Evolutionary conservation across 208 protist genomes (phyloP).

Genomic region (Herpetomonas tarakana): DNA sequence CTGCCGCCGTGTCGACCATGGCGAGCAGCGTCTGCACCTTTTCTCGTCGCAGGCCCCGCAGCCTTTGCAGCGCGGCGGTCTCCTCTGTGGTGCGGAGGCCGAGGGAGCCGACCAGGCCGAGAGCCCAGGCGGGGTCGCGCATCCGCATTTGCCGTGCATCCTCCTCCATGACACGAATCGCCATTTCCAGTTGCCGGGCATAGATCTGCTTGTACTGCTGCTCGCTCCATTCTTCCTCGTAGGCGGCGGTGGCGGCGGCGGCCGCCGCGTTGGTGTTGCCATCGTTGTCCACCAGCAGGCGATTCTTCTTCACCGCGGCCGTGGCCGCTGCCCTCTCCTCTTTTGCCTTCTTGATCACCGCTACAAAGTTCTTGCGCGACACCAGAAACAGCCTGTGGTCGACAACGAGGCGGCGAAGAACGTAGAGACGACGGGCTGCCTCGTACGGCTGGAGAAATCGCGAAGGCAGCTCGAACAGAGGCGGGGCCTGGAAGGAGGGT

Average conservation of each 20-base stretch:
- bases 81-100: not conserved
- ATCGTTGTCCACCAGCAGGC: not conserved
- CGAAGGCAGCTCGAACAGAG: conserved; percentile 19
- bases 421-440: conserved; percentile 40
- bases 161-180: conserved; percentile 25
- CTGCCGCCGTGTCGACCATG: not conserved
- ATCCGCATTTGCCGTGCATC: conserved; percentile 1
- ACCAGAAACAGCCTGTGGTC: conserved; percentile 19
- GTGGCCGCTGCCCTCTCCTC: too few species aligned
- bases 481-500: conserved; percentile 6
- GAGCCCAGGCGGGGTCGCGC: not conserved
- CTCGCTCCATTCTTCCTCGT: not conserved
- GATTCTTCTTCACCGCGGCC: conserved; percentile 3
- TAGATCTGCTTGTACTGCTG: not conserved
- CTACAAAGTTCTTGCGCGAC: not conserved
- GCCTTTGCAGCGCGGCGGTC: not conserved
- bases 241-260: not conserved
- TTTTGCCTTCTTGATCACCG: not conserved
- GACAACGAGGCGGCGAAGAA: conserved; percentile 36
- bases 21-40: conserved; percentile 10
- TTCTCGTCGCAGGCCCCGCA: not conserved
- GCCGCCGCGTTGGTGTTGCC: not conserved
- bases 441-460: conserved; percentile 27
- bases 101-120: not conserved
- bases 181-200: conserved; percentile 12